phyloP scores from a whole-genome alignment of 2,329 filamentous ascomycete genomes.

The Geosmithia morbida region DNA sequence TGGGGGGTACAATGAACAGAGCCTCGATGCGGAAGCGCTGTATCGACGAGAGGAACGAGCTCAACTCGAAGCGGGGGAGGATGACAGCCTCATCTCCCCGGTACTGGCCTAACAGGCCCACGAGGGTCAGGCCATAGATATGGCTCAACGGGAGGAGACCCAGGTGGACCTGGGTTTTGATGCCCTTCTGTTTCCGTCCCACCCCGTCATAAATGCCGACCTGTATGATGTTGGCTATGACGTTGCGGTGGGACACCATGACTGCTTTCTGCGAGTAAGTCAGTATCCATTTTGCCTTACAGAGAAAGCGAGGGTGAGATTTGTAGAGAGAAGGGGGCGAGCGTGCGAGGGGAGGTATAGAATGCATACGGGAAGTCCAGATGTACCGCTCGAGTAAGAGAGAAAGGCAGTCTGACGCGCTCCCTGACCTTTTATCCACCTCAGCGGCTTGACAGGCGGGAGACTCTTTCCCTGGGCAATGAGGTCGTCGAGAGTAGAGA shows the following conservation, averaged over 20 bases:
- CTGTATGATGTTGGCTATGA: conserved; percentile 64
- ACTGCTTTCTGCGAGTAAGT: conserved; percentile 51
- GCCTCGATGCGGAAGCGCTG: conserved; percentile 53
- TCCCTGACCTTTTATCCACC: conserved; percentile 50
- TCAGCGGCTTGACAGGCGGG: conserved; percentile 36
- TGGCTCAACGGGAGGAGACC: conserved; percentile 71
- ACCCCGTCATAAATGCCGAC: conserved; percentile 28
- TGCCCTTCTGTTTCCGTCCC: conserved; percentile 23
- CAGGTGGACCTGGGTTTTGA: conserved; percentile 33
- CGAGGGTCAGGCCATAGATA: conserved; percentile 64
- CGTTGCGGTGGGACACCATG: conserved; percentile 67
- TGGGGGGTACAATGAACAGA: conserved; percentile 61
- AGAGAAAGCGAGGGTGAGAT: too few relatives aligned
- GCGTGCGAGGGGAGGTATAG: too few relatives aligned
- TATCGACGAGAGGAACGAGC: conserved; percentile 47
- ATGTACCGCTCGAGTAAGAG: conserved; percentile 70
- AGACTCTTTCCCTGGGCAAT: conserved; percentile 43
- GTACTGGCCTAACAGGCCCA: conserved; percentile 50
- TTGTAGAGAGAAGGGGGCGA: too few relatives aligned
- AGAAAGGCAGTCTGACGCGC: conserved; percentile 58
- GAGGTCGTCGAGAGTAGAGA: conserved; percentile 53
- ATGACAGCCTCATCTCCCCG: conserved; percentile 62
- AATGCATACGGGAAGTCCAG: conserved; percentile 51
- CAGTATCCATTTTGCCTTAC: conserved; percentile 1
- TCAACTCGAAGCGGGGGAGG: conserved; percentile 62